These are phyloP conservation scores for Globisporangium paddicum DNA, from an alignment of 352 stramenopile genomes.

Conservation along the genomic window DNA sequence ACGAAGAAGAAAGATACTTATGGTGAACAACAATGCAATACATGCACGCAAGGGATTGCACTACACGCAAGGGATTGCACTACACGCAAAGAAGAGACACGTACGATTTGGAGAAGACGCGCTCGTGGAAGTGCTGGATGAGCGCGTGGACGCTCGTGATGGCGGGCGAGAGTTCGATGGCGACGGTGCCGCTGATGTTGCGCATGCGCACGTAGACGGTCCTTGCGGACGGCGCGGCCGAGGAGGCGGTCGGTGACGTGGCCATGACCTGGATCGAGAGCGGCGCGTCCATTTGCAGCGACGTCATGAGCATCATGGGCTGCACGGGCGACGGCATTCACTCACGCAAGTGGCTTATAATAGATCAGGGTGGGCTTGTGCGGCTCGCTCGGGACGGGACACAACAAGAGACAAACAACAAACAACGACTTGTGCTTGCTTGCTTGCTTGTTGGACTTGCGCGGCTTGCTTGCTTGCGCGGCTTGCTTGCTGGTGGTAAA, in stretches of 20 bases:
- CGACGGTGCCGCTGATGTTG: constrained; percentile 52
- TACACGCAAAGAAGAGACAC: background rate
- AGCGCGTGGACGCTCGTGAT: constrained; percentile 37
- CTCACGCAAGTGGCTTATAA: background rate
- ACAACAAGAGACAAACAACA: constrained; percentile 7
- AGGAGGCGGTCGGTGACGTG: constrained; percentile 9
- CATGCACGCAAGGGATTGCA: background rate
- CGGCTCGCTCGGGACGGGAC: background rate
- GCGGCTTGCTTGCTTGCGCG: background rate
- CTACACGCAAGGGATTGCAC: too few species aligned
- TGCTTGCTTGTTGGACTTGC: background rate
- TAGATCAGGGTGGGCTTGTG: constrained; percentile 3
- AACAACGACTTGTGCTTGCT: constrained; percentile 1
- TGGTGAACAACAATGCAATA: constrained; percentile 5
- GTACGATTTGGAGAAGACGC: constrained; percentile 70
- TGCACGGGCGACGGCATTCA: constrained; percentile 1
- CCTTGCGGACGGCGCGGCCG: background rate
- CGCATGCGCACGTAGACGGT: constrained; percentile 76
- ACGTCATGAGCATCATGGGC: constrained; percentile 41
- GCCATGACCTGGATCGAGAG: constrained; percentile 46
- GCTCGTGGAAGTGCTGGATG: constrained; percentile 64
- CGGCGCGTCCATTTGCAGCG: constrained; percentile 22
- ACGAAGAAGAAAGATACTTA: background rate
- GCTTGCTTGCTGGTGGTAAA: constrained; percentile 9
- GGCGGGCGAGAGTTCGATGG: constrained; percentile 39